Base-by-base conservation (phyloP, 768 basidiomycete genomes). In the Boletus sp. region DNA sequence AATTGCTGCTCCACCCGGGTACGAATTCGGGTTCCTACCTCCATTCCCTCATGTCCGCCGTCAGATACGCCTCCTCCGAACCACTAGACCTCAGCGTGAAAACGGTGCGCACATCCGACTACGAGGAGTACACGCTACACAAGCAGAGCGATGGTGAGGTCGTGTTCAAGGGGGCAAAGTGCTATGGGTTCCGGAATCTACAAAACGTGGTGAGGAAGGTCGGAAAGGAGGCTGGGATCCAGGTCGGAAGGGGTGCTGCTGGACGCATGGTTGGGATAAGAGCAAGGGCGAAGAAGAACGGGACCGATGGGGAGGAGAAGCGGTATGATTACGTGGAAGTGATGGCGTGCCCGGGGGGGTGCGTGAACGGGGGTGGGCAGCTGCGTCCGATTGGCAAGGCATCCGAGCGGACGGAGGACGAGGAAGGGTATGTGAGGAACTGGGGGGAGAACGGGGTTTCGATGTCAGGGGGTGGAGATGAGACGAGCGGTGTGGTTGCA, bases 341-440 rank as follows among this genome's bases (percentile, higher is more conserved):
- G 58, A 98, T 99, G 97, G 97, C 97, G 33, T 99, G 97, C 75
- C 97, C 97, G 0, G 86, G 88, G 0, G 97, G 97, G 17, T 98
- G 97, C 70, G 92, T 97, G 39, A 98, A 98, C 68, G 97, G 97
- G 8, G 97, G 96, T 21, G 97, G 97, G 6, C 97, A 98, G 75
- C 70, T 70, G 39, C 57, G 64, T 33, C 59, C 56, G 23, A 55
- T 52, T 41, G 38, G 56, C 41, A 58, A 58, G 40, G 51, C 50
- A 7, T 50, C 61, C 27, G 68, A 67, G 40, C 65, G 66, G 38
- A 51, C 53, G n/a, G 61, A 53, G 46, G 80, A 93, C 64, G 82
- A 74, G 50, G 90, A 92, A 68, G 88, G 88, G 9, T 84, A 83
- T 62, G 60, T 70, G 53, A 74, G 88, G 58, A 77, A 86, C 43